Percentiles rank a stretch among this genome's conserved stretches.
phyloP scores from a whole-genome alignment of 176 grass and related monocot species.

The Luzula sylvatica region DNA sequence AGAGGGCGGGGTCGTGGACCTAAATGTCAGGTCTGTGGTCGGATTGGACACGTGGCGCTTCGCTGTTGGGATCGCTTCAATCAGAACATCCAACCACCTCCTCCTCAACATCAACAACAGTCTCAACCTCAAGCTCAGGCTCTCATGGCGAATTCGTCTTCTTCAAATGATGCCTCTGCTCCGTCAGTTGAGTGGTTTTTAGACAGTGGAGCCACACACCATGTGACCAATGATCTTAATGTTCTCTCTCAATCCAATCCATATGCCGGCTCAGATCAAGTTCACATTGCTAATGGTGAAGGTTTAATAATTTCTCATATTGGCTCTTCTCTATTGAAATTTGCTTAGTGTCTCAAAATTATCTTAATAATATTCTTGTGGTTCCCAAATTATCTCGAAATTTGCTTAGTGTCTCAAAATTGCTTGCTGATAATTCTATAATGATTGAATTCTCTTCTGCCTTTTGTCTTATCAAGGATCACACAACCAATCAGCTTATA shows the following conservation, averaged over 20 bases:
- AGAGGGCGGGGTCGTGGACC: too few relatives aligned
- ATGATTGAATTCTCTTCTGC: background rate
- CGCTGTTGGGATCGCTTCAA: too few relatives aligned
- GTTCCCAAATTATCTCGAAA: background rate
- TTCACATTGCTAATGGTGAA: background rate
- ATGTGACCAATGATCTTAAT: too few relatives aligned
- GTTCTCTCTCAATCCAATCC: background rate
- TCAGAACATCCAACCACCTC: too few relatives aligned
- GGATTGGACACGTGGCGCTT: too few relatives aligned
- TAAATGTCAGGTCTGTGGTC: too few relatives aligned
- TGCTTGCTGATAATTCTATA: background rate
- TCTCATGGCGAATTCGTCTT: background rate
- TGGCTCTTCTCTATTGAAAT: background rate
- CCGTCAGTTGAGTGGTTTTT: background rate
- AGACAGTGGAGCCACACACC: background rate
- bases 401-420: background rate
- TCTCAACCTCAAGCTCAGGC: background rate
- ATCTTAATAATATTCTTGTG: background rate
- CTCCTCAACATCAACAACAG: too few relatives aligned
- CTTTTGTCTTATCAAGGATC: conserved; percentile 8
- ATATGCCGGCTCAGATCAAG: background rate
- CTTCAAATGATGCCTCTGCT: too few relatives aligned
- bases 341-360: background rate
- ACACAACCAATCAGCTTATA: background rate
- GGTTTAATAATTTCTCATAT: background rate